Percentiles rank a stretch among this genome's conserved stretches.
Evolutionary conservation across 2,329 filamentous ascomycete species (phyloP).

Genomic region (Aspergillus pseudoglaucus): DNA sequence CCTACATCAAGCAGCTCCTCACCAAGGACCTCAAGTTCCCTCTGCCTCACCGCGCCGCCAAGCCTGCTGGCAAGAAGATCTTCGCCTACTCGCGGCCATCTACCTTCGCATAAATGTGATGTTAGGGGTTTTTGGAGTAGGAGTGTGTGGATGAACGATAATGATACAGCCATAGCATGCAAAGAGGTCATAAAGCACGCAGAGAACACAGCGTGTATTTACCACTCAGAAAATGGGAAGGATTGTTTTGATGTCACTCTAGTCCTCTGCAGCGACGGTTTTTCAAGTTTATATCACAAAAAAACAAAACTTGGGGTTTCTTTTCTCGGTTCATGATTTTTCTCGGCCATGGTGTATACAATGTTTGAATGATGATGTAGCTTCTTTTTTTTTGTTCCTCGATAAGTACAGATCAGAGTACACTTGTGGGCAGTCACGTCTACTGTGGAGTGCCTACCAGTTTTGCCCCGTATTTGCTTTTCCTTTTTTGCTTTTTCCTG

Average conservation of each 20-base stretch:
- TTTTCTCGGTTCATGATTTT: slow-evolving; percentile 14
- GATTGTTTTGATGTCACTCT: slow-evolving; percentile 35
- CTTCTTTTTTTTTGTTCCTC: too few species aligned
- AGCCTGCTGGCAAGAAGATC: slow-evolving; percentile 77
- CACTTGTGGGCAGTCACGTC: too few species aligned
- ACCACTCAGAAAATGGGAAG: slow-evolving; percentile 26
- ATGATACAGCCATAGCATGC: slow-evolving; percentile 38
- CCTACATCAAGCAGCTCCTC: slow-evolving; percentile 98
- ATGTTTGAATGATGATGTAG: too few species aligned
- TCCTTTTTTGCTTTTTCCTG: too few species aligned
- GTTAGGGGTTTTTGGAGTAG: slow-evolving; percentile 28
- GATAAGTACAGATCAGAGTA: too few species aligned
- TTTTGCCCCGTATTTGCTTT: too few species aligned
- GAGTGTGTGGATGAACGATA: slow-evolving; percentile 38
- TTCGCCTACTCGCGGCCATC: slow-evolving; percentile 89
- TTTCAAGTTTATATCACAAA: slow-evolving; percentile 33
- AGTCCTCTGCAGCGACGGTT: slow-evolving; percentile 36
- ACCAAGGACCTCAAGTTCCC: slow-evolving; percentile 96
- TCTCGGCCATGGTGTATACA: background rate
- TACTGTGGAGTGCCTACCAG: too few species aligned
- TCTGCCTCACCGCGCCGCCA: slow-evolving; percentile 90
- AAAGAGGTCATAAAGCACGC: slow-evolving; percentile 32
- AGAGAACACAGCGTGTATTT: slow-evolving; percentile 30
- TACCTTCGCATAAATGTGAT: slow-evolving; percentile 83
- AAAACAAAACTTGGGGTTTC: slow-evolving; percentile 30